Evolutionary conservation across 164 flowering plant species (phyloP), one percentile per base, ranked within the genome.

Genomic region (Berberis vulgaris): DNA sequence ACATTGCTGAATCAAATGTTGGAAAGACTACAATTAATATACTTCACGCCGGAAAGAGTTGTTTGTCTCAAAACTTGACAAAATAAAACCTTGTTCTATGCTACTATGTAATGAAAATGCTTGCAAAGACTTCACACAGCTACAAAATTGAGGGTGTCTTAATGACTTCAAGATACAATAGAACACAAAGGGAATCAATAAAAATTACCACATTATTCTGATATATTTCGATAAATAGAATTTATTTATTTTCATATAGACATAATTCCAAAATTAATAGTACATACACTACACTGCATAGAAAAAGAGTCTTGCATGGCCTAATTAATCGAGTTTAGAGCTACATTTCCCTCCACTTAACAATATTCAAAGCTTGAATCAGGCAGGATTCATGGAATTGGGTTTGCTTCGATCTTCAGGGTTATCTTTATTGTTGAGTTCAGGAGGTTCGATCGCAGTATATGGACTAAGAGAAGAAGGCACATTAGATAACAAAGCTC

Each of bases 401-500:
- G 12, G 47, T 63, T 72, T 42, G 43, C 47, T 61, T 47, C 42
- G 52, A 47, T 64, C 54, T 61, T 11, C 55, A 42, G 26, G 42
- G 59, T 3, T 47, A 10, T 39, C 39, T 43, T 57, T 44, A 44
- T 38, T 57, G 63, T 57, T 43, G 9, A 46, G 54, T 3, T 56
- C 56, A 7, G 9, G 54, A 43, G 65, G n/a, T 67, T 61, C 59
- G 49, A 61, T 56, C 52, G 60, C 55, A 47, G 41, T 6, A 6
- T 64, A 43, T 49, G 65, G 44, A 11, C 71, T 71, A 43, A 72
- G 11, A 62, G 67, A 71, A 40, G 65, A 64, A 1, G 75, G 71
- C 49, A 72, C 26, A 44, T 72, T 80, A 43, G 89, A 74, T 12
- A 77, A 47, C 60, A 83, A 65, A 60, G 83, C 80, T 68, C 86